A percentile compares a stretch with the other conserved stretches of the same genome.
Evolutionary conservation across 352 stramenopile genomes (phyloP).

Genomic region (Globisporangium nodosum): DNA sequence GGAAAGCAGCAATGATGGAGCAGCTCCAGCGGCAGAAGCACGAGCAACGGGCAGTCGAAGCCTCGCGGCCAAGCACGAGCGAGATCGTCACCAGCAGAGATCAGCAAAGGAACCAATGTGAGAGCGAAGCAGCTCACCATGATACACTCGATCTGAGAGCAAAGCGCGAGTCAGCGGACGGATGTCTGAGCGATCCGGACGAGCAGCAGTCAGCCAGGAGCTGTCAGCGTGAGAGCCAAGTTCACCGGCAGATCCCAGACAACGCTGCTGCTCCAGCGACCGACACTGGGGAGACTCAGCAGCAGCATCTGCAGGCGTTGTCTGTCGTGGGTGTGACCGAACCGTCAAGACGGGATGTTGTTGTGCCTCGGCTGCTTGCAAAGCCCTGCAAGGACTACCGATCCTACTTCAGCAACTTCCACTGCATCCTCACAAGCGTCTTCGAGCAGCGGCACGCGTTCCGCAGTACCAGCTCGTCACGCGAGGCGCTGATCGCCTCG

Average conservation of each 20-base stretch:
- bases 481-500: not conserved
- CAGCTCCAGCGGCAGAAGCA: conserved; percentile 32
- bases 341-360: not conserved
- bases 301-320: not conserved
- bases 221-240: too few species aligned
- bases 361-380: not conserved
- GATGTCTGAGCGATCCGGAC: not conserved
- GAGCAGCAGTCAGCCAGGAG: not conserved
- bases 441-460: conserved; percentile 43
- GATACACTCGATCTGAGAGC: not conserved
- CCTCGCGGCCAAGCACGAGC: not conserved
- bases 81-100: not conserved
- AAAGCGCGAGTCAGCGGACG: too few species aligned
- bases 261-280: not conserved
- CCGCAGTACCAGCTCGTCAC: not conserved
- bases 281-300: not conserved
- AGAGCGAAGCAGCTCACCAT: not conserved
- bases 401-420: conserved; percentile 60
- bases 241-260: too few species aligned
- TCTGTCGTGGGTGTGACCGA: not conserved
- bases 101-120: not conserved
- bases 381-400: conserved; percentile 47
- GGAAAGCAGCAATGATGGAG: conserved; percentile 30
- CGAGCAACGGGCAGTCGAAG: not conserved
- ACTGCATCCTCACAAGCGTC: conserved; percentile 69